Evolutionary conservation across 1,284 basidiomycete species (phyloP).

Genomic region (Blastosporella zonata): DNA sequence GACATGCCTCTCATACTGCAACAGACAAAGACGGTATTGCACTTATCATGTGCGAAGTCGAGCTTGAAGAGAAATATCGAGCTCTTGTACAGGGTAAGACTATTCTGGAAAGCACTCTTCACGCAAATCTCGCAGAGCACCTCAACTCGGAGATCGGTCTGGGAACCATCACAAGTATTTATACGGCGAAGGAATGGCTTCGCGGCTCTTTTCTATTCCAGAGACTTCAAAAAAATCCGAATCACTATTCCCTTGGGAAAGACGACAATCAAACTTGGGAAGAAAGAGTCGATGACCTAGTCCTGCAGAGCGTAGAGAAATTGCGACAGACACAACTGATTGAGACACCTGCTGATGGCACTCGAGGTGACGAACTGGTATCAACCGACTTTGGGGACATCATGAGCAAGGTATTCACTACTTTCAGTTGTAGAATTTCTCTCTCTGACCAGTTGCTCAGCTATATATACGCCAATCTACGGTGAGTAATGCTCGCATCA

Average conservation of each 20-base stretch:
- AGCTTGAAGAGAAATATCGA: conserved; percentile 72
- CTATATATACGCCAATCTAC: conserved; percentile 73
- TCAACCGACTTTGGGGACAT: conserved; percentile 78
- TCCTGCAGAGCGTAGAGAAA: conserved; percentile 60
- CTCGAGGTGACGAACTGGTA: conserved; percentile 36
- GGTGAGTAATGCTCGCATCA: conserved; percentile 36
- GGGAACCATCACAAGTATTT: conserved; percentile 68
- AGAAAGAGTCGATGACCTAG: conserved; percentile 67
- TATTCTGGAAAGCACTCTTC: conserved; percentile 80
- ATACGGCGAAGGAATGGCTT: conserved; percentile 78
- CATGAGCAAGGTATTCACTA: conserved; percentile 70
- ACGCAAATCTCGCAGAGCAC: conserved; percentile 82
- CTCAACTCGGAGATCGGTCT: conserved; percentile 91
- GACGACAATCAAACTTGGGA: conserved; percentile 62
- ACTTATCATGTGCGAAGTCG: conserved; percentile 75
- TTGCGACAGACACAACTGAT: conserved; percentile 63
- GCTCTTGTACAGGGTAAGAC: conserved; percentile 65
- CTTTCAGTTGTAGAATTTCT: conserved; percentile 9
- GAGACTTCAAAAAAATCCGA: conserved; percentile 80
- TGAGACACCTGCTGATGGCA: conserved; percentile 34
- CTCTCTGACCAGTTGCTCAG: conserved; percentile 23
- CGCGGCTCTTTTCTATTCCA: conserved; percentile 80
- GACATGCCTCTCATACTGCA: conserved; percentile 8
- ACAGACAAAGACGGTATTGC: conserved; percentile 76
- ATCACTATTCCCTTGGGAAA: conserved; percentile 68